Conservation (phyloP, 371 early-diverging fungal species). For the Mycotypha africana region DNA sequence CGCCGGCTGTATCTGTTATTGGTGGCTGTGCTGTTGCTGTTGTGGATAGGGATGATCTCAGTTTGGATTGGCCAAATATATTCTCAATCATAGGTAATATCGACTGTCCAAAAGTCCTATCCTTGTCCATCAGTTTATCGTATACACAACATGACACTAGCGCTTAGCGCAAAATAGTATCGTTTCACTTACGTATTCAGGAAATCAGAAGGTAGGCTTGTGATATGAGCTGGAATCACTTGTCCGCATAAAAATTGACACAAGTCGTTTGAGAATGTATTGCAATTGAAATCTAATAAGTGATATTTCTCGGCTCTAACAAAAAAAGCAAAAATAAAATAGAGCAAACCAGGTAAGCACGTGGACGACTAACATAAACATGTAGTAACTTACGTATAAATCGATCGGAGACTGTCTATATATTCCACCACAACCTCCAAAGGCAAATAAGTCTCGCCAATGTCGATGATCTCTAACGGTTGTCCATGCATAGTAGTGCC, state of each 20-base stretch:
- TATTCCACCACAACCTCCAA: constrained; percentile 74
- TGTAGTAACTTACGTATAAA: constrained; percentile 57
- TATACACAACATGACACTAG: no score
- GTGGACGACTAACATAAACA: no score
- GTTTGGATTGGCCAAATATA: constrained; percentile 66
- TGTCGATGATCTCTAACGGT: constrained; percentile 66
- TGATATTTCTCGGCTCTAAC: constrained; percentile 76
- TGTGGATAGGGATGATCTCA: constrained; percentile 1
- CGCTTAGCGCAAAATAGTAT: no score
- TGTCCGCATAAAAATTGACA: constrained; percentile 79
- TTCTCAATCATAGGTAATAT: constrained; percentile 74
- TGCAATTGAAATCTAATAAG: constrained; percentile 88
- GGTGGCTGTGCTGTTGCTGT: not conserved
- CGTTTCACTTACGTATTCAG: constrained; percentile 52
- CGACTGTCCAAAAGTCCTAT: constrained; percentile 75
- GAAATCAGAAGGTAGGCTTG: constrained; percentile 63
- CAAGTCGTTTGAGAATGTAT: constrained; percentile 69
- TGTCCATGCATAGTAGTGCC: constrained; percentile 67
- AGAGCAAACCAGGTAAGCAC: no score
- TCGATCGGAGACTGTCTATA: constrained; percentile 57
- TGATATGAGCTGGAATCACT: constrained; percentile 72
- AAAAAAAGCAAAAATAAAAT: not conserved
- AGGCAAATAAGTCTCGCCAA: constrained; percentile 83
- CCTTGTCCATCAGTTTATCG: no score
- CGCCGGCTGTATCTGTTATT: constrained; percentile 7